Conservation (phyloP, 345 rosid species). For the Gossypioides kirkii region DNA sequence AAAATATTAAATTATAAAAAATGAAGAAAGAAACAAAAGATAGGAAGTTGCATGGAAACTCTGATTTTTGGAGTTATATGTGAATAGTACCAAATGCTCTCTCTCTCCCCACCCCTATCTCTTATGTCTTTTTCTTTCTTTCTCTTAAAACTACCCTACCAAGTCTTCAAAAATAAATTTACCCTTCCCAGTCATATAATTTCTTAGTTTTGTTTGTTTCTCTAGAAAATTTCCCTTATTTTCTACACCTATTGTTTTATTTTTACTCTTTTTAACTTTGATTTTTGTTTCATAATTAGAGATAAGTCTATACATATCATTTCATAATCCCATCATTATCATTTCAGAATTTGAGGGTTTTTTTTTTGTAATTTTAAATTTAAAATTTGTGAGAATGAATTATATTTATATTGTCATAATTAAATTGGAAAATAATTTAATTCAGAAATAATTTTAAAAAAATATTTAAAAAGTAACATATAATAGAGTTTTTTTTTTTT, state of each 20-base stretch:
- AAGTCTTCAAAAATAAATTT: too few relatives aligned
- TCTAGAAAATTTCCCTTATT: neutral
- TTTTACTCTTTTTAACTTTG: neutral
- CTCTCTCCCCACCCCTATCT: neutral
- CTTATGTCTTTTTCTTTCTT: neutral
- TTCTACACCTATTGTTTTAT: neutral
- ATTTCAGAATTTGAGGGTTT: neutral
- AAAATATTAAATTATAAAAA: neutral
- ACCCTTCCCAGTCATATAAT: neutral
- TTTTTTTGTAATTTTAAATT: too few relatives aligned
- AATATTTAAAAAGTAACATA: too few relatives aligned
- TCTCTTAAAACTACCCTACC: neutral
- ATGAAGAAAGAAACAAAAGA: neutral
- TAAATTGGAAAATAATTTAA: too few relatives aligned
- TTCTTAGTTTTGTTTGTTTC: neutral
- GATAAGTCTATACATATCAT: neutral
- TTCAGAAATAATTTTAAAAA: too few relatives aligned
- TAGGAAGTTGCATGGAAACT: slow-evolving; percentile 15
- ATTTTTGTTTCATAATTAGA: neutral
- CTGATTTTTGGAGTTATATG: neutral
- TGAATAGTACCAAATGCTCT: neutral
- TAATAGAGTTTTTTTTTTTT: too few relatives aligned
- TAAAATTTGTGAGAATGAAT: too few relatives aligned
- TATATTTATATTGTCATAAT: too few relatives aligned
- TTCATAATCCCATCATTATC: neutral